phyloP scores from a whole-genome alignment of 192 early-diverging fungal species.

The Umbelopsis vinacea region DNA sequence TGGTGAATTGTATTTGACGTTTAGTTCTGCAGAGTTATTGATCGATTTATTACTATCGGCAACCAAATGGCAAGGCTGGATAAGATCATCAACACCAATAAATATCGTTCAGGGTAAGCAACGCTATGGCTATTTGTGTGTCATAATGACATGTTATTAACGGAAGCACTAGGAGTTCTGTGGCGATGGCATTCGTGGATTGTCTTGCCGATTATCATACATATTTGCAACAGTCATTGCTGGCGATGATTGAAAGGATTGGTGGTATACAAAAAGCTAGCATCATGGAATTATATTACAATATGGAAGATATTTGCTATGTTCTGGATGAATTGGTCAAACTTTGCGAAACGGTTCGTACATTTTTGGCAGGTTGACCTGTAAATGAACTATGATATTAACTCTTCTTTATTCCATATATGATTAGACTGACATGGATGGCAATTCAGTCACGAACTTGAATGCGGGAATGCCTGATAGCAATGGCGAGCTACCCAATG shows the following conservation, averaged over 20 bases:
- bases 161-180: not conserved
- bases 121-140: not conserved
- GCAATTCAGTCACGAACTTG: not conserved
- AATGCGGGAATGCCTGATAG: not conserved
- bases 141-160: not conserved
- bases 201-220: slow-evolving; percentile 5
- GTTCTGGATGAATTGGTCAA: not conserved
- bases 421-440: not conserved
- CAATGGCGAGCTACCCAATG: not conserved
- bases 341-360: not conserved
- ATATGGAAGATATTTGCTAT: not conserved
- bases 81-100: not conserved
- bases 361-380: too few relatives aligned
- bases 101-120: not conserved
- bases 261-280: not conserved
- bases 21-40: not conserved
- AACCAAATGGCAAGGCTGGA: slow-evolving; percentile 2
- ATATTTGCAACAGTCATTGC: slow-evolving; percentile 18
- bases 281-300: not conserved
- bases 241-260: slow-evolving; percentile 6
- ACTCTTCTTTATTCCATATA: too few relatives aligned
- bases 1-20: too few relatives aligned
- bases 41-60: not conserved
- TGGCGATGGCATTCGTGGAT: not conserved
- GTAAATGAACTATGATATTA: too few relatives aligned